Evolutionary conservation across 805 yeast genomes (phyloP).

Genomic region (Pichia californica): DNA sequence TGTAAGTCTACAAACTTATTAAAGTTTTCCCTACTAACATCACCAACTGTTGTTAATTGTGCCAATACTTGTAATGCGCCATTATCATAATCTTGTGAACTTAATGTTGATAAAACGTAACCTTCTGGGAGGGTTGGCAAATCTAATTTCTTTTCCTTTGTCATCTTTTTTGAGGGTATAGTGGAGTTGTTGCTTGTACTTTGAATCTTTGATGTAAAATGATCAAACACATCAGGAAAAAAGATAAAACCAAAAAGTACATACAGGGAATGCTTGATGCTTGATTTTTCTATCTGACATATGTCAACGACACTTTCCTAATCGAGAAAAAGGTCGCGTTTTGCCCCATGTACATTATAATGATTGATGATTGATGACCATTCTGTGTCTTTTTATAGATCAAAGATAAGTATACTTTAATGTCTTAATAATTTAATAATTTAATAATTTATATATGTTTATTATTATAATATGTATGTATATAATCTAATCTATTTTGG

Average conservation of each 20-base stretch:
- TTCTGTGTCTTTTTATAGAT: too few species aligned
- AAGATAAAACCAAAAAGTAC: too few species aligned
- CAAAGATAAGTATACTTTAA: too few species aligned
- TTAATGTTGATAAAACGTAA: constrained; percentile 56
- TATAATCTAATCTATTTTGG: constrained; percentile 35
- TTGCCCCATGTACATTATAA: too few species aligned
- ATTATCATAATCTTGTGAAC: constrained; percentile 49
- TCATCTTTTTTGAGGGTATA: not conserved
- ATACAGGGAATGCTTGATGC: too few species aligned
- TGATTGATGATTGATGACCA: too few species aligned
- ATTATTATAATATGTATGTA: not conserved
- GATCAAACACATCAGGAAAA: too few species aligned
- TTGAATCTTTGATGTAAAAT: too few species aligned
- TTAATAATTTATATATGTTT: not conserved
- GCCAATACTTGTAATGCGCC: constrained; percentile 57
- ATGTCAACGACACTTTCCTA: not conserved
- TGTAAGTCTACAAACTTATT: constrained; percentile 49
- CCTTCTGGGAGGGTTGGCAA: constrained; percentile 43
- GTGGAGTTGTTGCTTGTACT: too few species aligned
- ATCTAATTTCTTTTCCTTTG: not conserved
- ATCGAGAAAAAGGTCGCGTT: not conserved
- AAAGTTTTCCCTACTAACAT: constrained; percentile 47
- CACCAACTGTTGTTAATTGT: constrained; percentile 80
- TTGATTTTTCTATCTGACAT: too few species aligned
- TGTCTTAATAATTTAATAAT: not conserved